phyloP scores from a whole-genome alignment of 2,329 filamentous ascomycete genomes.

The Colletotrichum sp. region DNA sequence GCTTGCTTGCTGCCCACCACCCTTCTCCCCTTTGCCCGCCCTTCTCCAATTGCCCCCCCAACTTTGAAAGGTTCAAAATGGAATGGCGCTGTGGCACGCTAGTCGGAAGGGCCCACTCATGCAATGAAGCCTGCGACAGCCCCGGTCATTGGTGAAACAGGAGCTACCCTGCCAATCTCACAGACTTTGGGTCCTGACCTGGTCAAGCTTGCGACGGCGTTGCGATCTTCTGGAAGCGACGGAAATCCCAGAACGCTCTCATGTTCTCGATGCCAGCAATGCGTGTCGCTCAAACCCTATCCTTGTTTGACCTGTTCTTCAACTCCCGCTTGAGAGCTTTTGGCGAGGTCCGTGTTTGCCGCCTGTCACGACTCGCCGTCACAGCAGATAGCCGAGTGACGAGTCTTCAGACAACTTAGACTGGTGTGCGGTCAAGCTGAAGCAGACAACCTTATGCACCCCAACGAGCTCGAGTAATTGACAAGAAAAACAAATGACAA shows the following conservation, averaged over 20 bases:
- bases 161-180: conserved; percentile 53
- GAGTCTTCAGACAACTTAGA: conserved; percentile 2
- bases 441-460: conserved; percentile 14
- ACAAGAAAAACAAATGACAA: neutral
- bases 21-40: neutral
- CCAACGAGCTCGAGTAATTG: conserved; percentile 1
- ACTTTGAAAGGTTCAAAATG: conserved; percentile 3
- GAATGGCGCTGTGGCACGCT: conserved; percentile 4
- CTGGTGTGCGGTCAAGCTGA: conserved; percentile 1
- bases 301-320: conserved; percentile 10
- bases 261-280: conserved; percentile 11
- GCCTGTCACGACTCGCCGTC: conserved; percentile 21
- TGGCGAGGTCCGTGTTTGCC: conserved; percentile 10
- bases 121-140: conserved; percentile 31
- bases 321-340: conserved; percentile 12
- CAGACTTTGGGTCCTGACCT: conserved; percentile 43
- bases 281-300: conserved; percentile 20
- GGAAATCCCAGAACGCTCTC: conserved; percentile 26
- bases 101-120: conserved; percentile 4
- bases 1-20: conserved; percentile 1
- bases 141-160: conserved; percentile 58
- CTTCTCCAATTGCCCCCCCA: conserved; percentile 13
- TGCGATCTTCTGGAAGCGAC: conserved; percentile 47
- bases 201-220: conserved; percentile 50
- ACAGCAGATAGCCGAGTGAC: conserved; percentile 13